phyloP scores from a whole-genome alignment of 2,329 filamentous ascomycete species.

The Cladorrhinum sp. region DNA sequence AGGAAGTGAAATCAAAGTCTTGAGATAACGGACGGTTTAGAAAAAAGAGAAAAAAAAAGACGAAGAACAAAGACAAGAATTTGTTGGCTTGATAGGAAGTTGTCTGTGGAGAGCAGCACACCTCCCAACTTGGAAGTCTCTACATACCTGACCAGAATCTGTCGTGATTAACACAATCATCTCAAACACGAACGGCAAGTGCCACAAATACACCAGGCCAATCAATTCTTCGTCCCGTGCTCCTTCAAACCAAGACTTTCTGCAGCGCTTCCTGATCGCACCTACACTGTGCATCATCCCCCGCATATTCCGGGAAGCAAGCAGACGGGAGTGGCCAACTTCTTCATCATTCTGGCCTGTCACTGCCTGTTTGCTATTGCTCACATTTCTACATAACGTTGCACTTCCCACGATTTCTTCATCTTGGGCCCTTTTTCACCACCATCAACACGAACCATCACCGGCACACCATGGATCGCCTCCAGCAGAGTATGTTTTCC shows the following conservation, averaged over 20 bases:
- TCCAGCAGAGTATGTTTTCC: slow-evolving; percentile 14
- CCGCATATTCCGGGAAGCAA: neutral
- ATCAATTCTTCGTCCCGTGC: neutral
- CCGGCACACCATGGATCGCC: slow-evolving; percentile 13
- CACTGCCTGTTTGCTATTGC: neutral
- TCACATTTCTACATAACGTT: neutral
- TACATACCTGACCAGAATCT: no score
- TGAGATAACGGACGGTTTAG: no score
- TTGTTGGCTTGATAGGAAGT: no score
- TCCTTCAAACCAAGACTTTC: neutral
- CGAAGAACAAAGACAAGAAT: no score
- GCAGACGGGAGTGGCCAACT: neutral
- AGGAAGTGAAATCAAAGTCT: neutral
- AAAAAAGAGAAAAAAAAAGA: neutral
- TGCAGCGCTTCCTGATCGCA: neutral
- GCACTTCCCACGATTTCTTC: neutral
- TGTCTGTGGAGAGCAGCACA: no score
- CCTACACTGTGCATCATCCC: neutral
- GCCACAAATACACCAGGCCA: neutral
- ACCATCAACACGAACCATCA: neutral
- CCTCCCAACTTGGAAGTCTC: no score
- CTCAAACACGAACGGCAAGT: slow-evolving; percentile 8
- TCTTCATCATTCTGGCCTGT: neutral
- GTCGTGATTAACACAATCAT: neutral
- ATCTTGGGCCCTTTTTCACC: neutral